phyloP scores from a whole-genome alignment of 441 rosid species.

The Lepidium campestre region DNA sequence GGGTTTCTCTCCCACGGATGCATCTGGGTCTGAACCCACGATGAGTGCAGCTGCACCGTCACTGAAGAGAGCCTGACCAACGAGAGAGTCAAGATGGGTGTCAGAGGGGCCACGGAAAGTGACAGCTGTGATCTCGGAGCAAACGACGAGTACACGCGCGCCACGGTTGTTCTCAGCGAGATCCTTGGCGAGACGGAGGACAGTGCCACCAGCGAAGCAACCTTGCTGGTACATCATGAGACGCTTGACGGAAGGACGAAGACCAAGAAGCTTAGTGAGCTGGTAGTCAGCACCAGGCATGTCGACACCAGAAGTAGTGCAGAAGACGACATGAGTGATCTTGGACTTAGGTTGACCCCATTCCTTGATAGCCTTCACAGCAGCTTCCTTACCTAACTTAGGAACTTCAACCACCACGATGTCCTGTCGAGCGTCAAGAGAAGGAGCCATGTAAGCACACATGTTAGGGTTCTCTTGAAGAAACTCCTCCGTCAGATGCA shows the following conservation, averaged over 20 bases:
- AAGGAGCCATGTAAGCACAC: constrained; percentile 35
- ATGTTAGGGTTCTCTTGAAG: constrained; percentile 28
- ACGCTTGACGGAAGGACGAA: constrained; percentile 36
- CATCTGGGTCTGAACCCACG: constrained; percentile 33
- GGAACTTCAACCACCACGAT: constrained; percentile 38
- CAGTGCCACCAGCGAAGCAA: constrained; percentile 40
- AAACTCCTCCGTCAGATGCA: constrained; percentile 38
- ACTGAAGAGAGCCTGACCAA: constrained; percentile 38
- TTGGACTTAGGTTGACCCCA: constrained; percentile 47
- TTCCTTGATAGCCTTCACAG: constrained; percentile 36
- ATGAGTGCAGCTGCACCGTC: constrained; percentile 41
- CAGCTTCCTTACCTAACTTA: constrained; percentile 43
- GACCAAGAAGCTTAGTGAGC: constrained; percentile 39
- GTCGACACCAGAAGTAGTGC: constrained; percentile 39
- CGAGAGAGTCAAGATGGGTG: constrained; percentile 32
- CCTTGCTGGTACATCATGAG: constrained; percentile 46
- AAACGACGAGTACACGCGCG: constrained; percentile 39
- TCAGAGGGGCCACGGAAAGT: constrained; percentile 43
- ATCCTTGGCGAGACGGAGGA: constrained; percentile 41
- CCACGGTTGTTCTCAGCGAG: constrained; percentile 44
- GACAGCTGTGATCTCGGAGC: constrained; percentile 40
- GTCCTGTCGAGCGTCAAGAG: constrained; percentile 40
- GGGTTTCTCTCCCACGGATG: constrained; percentile 24
- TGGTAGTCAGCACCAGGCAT: constrained; percentile 53
- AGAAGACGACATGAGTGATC: constrained; percentile 41